phyloP scores from a whole-genome alignment of 495 filamentous ascomycete species.

The Penicillium salamii region DNA sequence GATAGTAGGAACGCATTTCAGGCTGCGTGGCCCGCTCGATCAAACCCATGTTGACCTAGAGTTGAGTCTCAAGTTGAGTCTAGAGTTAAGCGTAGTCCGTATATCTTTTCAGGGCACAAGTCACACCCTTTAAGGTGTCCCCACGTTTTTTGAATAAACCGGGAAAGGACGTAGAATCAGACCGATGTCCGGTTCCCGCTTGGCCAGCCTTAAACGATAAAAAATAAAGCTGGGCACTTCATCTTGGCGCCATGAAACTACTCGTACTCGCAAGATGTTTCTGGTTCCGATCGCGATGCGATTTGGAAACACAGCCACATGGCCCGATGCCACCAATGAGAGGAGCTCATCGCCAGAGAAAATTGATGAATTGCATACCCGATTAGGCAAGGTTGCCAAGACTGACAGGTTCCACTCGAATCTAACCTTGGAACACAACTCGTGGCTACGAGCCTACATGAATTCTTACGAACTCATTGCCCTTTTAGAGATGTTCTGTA shows the following conservation, averaged over 20 bases:
- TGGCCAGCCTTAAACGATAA: no score
- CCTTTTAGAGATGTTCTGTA: not conserved
- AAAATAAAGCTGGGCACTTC: not conserved
- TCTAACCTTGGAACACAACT: not conserved
- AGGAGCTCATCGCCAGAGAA: no score
- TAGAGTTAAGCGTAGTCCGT: no score
- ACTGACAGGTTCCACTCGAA: not conserved
- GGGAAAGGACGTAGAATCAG: not conserved
- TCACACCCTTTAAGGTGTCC: not conserved
- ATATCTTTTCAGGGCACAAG: no score
- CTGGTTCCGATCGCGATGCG: not conserved
- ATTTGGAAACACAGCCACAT: not conserved
- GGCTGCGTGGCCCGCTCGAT: not conserved
- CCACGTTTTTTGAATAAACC: not conserved
- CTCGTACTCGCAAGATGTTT: not conserved
- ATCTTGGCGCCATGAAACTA: not conserved
- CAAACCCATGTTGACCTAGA: not conserved
- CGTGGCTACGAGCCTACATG: not conserved
- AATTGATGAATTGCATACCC: conserved; percentile 3
- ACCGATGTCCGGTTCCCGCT: no score
- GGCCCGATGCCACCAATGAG: not conserved
- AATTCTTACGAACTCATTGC: not conserved
- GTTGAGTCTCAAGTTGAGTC: no score
- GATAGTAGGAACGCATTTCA: conserved; percentile 26
- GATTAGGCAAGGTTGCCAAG: conserved; percentile 5